Percentiles rank a stretch among this genome's conserved stretches.
Conservation (phyloP, 2,329 filamentous ascomycete species). For the Aspergillus hiratsukae region DNA sequence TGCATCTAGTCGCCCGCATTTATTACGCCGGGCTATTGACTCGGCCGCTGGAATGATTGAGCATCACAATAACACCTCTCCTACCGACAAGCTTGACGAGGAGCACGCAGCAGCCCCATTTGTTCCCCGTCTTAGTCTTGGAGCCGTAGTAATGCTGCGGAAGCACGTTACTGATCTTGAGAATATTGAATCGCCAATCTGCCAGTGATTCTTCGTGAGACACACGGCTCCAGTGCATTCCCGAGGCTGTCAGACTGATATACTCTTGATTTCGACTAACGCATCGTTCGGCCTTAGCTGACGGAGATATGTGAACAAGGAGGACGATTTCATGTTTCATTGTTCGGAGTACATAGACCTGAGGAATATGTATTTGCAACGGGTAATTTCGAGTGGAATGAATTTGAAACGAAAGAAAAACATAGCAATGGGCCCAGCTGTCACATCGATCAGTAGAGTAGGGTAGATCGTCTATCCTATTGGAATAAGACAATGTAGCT, state of each 20-base stretch:
- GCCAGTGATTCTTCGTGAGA: not conserved
- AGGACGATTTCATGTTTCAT: not conserved
- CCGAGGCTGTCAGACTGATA: not conserved
- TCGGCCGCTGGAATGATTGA: conserved; percentile 24
- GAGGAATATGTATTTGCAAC: not conserved
- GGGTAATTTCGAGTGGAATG: not conserved
- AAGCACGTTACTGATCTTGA: conserved; percentile 25
- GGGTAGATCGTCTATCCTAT: not conserved
- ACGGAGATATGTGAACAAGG: not conserved
- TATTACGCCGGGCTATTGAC: conserved; percentile 22
- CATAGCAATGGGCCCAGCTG: not conserved
- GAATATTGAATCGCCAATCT: conserved; percentile 13
- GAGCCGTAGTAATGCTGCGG: conserved; percentile 30
- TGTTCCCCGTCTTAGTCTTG: conserved; percentile 28
- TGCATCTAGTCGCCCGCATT: conserved; percentile 10
- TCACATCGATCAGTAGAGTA: not conserved
- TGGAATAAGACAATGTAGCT: not conserved
- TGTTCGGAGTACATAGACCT: not conserved
- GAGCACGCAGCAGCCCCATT: conserved; percentile 21
- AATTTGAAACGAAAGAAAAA: not conserved
- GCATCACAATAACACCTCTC: conserved; percentile 21
- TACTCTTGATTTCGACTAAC: not conserved
- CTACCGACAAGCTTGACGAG: conserved; percentile 10
- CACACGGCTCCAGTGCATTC: not conserved
- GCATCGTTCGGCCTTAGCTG: not conserved